Evolutionary conservation across 2,329 filamentous ascomycete species (phyloP).

Genomic region (Colletotrichum sp.): DNA sequence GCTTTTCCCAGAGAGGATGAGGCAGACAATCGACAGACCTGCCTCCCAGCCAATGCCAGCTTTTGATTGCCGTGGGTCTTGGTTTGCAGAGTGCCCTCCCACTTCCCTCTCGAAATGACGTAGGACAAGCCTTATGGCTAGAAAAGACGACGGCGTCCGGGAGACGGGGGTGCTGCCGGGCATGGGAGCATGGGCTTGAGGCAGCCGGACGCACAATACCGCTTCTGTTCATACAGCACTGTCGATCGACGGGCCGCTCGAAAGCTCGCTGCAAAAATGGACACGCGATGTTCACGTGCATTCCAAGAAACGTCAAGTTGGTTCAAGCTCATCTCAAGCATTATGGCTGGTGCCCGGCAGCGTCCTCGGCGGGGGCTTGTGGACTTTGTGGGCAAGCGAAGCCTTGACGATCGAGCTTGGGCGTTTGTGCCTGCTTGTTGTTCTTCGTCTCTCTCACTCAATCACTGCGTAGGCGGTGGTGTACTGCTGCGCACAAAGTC

Average conservation of each 20-base stretch:
- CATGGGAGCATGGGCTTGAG: background rate
- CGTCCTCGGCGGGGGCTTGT: conserved; percentile 5
- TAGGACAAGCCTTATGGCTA: conserved; percentile 6
- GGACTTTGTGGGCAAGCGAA: conserved; percentile 4
- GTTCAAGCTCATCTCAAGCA: conserved; percentile 22
- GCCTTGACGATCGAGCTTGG: conserved; percentile 18
- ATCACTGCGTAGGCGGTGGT: background rate
- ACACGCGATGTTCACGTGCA: background rate
- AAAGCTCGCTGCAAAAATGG: background rate
- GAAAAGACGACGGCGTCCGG: background rate
- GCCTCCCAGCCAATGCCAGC: background rate
- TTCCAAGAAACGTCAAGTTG: background rate
- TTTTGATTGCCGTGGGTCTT: background rate
- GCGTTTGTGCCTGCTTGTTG: background rate
- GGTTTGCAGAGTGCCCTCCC: conserved; percentile 11
- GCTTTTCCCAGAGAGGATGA: background rate
- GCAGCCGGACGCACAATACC: background rate
- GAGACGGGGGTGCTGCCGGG: background rate
- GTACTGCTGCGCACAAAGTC: background rate
- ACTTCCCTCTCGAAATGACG: conserved; percentile 12
- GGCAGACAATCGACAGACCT: background rate
- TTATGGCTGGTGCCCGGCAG: background rate
- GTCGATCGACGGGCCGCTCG: background rate
- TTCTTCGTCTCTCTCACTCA: background rate
- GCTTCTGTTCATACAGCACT: background rate